Evolutionary conservation across 768 basidiomycete genomes (phyloP).

Genomic region (Ramaria rubella): DNA sequence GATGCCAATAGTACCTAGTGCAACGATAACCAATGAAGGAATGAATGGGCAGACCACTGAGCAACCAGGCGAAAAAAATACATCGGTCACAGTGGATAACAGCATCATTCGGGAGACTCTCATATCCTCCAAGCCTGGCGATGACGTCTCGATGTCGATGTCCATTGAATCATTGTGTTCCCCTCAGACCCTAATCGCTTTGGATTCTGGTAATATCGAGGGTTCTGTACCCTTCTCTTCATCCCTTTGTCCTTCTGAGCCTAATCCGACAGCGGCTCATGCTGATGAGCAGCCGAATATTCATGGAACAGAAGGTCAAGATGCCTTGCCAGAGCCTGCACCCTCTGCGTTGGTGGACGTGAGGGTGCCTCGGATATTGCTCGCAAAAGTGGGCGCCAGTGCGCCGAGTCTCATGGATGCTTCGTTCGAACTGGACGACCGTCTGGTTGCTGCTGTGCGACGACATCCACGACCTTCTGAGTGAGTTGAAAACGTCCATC

Average conservation of each 20-base stretch:
- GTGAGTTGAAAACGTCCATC: not conserved
- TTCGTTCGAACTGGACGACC: not conserved
- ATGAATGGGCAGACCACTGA: too few species aligned
- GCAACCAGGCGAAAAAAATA: too few species aligned
- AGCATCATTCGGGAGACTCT: not conserved
- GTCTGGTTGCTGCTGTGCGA: not conserved
- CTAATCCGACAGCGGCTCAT: not conserved
- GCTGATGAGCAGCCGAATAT: not conserved
- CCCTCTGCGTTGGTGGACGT: not conserved
- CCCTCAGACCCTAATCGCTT: not conserved
- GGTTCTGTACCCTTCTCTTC: not conserved
- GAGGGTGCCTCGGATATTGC: not conserved
- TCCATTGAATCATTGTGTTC: not conserved
- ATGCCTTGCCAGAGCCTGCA: not conserved
- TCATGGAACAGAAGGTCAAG: not conserved
- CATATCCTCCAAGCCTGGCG: not conserved
- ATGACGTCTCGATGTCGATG: not conserved
- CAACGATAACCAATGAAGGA: too few species aligned
- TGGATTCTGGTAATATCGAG: not conserved
- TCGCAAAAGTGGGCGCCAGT: not conserved
- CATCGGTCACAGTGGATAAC: not conserved
- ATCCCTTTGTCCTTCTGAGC: not conserved
- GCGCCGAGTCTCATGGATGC: not conserved
- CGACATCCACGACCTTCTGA: not conserved
- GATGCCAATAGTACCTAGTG: too few species aligned